A percentile compares a stretch with the other conserved stretches of the same genome.
These are phyloP conservation scores for Colletotrichum orchidophilum DNA, from an alignment of 2,329 filamentous ascomycete genomes.

Conservation along the genomic window DNA sequence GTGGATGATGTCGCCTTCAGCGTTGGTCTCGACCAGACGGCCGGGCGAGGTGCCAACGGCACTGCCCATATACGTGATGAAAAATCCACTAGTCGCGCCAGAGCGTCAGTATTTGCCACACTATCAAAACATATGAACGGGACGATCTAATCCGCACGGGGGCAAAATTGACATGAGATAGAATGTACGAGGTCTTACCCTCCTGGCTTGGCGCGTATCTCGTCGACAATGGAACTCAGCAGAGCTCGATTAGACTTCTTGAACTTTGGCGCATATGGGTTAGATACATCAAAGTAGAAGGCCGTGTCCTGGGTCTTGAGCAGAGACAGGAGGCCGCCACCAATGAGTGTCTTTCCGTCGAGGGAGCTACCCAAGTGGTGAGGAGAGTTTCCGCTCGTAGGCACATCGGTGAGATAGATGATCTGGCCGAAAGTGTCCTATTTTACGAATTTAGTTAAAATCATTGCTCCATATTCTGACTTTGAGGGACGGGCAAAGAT, in stretches of 20 bases:
- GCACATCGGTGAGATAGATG: slow-evolving; percentile 66
- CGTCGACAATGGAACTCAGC: slow-evolving; percentile 68
- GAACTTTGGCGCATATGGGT: slow-evolving; percentile 68
- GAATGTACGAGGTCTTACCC: slow-evolving; percentile 45
- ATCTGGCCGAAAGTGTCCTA: slow-evolving; percentile 69
- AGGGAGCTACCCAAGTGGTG: slow-evolving; percentile 65
- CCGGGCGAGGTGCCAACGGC: slow-evolving; percentile 67
- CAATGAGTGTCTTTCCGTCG: slow-evolving; percentile 66
- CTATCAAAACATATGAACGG: too few species aligned
- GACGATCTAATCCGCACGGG: not conserved
- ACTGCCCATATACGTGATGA: slow-evolving; percentile 70
- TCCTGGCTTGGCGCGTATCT: slow-evolving; percentile 71
- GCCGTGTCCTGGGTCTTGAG: slow-evolving; percentile 70
- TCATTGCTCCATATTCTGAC: too few species aligned
- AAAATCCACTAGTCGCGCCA: slow-evolving; percentile 56
- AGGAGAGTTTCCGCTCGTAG: slow-evolving; percentile 67
- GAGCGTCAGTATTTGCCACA: not conserved
- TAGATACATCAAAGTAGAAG: slow-evolving; percentile 68
- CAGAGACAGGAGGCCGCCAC: slow-evolving; percentile 66
- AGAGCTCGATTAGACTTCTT: slow-evolving; percentile 68
- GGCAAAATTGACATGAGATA: not conserved
- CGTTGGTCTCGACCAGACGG: slow-evolving; percentile 69
- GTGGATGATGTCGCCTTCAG: slow-evolving; percentile 67
- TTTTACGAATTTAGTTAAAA: slow-evolving; percentile 1
- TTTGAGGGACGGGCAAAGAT: too few species aligned